phyloP scores from a whole-genome alignment of 1,139 yeast species.

The Saccharomycopsis hybrid region DNA sequence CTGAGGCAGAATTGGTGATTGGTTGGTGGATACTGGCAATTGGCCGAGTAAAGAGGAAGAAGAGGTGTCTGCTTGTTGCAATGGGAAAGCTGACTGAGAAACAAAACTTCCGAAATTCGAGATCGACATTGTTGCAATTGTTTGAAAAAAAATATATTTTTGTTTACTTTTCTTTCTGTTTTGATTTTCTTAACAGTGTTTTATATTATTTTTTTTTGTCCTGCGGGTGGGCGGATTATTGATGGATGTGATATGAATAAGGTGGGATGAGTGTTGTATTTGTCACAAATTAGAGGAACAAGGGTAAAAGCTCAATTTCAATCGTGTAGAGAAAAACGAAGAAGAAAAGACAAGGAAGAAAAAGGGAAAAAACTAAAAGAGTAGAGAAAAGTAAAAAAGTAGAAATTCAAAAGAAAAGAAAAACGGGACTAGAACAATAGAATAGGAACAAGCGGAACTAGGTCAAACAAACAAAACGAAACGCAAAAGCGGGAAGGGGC shows the following conservation, averaged over 20 bases:
- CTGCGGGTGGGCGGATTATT: no score
- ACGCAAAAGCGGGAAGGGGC: neutral
- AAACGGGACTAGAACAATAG: neutral
- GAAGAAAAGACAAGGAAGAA: neutral
- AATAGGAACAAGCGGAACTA: neutral
- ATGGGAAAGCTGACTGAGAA: neutral
- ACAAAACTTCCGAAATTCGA: conserved; percentile 2
- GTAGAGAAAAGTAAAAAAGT: neutral
- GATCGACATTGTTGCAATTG: neutral
- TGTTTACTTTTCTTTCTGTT: neutral
- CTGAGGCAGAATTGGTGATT: conserved; percentile 5
- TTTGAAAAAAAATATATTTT: neutral
- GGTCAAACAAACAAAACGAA: neutral
- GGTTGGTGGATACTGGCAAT: conserved; percentile 6
- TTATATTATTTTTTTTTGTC: no score
- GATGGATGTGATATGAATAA: no score
- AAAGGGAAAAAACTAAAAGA: neutral
- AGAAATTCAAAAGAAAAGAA: neutral
- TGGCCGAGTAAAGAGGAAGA: conserved; percentile 9
- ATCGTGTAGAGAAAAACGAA: neutral
- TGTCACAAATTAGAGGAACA: no score
- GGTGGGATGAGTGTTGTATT: no score
- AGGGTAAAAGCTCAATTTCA: neutral
- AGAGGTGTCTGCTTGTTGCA: neutral
- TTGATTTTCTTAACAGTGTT: no score